A percentile compares a stretch with the other conserved stretches of the same genome.
Conservation (phyloP, 1,139 yeast genomes). For the Pichia sorboxylosa region DNA sequence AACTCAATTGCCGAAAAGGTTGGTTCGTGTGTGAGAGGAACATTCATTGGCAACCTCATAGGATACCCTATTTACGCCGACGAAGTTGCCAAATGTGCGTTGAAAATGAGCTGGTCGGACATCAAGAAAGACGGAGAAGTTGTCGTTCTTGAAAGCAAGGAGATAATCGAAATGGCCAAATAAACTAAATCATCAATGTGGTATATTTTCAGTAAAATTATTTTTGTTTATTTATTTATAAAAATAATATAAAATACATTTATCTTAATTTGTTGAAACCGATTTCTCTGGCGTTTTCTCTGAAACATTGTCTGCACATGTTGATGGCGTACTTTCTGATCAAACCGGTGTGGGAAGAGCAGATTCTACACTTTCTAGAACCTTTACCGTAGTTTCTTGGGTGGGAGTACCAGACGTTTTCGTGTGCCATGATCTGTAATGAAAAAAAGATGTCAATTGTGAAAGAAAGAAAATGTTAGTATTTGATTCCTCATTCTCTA, state of each 20-base stretch:
- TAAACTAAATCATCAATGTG: not conserved
- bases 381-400: constrained; percentile 99
- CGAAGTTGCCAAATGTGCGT: constrained; percentile 39
- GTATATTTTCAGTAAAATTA: not conserved
- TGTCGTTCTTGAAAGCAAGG: constrained; percentile 13
- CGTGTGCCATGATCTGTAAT: constrained; percentile 77
- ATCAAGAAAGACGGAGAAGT: constrained; percentile 17
- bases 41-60: constrained; percentile 24
- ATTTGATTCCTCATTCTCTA: no score
- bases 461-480: not conserved
- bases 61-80: constrained; percentile 34
- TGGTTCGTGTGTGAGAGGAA: constrained; percentile 28
- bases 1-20: constrained; percentile 22
- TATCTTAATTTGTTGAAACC: constrained; percentile 99
- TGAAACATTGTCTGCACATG: constrained; percentile 99
- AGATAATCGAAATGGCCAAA: constrained; percentile 14
- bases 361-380: constrained; percentile 99
- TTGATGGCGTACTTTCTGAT: constrained; percentile 99
- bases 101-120: constrained; percentile 18
- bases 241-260: constrained; percentile 22
- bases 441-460: not conserved
- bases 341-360: constrained; percentile 98
- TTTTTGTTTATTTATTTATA: not conserved
- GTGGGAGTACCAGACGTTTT: constrained; percentile 99
- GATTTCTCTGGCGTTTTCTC: constrained; percentile 98